Evolutionary conservation across 2,329 filamentous ascomycete species (phyloP).

Genomic region (Aspergillus brunneoviolaceus): DNA sequence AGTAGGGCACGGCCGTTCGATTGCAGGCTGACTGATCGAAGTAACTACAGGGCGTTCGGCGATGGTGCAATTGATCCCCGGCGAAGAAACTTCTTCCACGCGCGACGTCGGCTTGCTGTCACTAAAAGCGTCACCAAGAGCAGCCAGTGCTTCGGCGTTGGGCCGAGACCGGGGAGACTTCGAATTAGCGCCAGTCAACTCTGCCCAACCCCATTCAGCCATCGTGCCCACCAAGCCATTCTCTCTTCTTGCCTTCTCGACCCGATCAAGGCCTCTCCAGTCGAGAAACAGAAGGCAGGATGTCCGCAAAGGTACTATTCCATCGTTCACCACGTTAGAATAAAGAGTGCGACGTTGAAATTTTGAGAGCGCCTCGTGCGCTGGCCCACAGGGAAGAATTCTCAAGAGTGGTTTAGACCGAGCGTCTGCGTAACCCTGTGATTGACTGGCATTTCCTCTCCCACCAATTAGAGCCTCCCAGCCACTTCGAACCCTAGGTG

Average conservation of each 20-base stretch:
- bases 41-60: neutral
- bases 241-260: constrained; percentile 90
- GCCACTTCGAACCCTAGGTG: constrained; percentile 78
- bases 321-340: constrained; percentile 96
- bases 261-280: constrained; percentile 89
- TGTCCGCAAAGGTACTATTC: constrained; percentile 90
- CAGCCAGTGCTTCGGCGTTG: constrained; percentile 28
- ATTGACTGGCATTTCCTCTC: constrained; percentile 59
- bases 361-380: constrained; percentile 79
- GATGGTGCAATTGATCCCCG: neutral
- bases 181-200: constrained; percentile 71
- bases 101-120: constrained; percentile 8
- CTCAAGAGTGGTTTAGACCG: constrained; percentile 85
- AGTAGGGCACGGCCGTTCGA: constrained; percentile 15
- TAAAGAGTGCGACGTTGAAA: constrained; percentile 91
- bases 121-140: constrained; percentile 17
- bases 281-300: constrained; percentile 96
- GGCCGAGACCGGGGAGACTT: constrained; percentile 52
- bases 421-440: constrained; percentile 62
- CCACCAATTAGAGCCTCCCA: constrained; percentile 87
- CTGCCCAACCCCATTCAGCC: constrained; percentile 91
- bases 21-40: constrained; percentile 21
- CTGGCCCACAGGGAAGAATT: constrained; percentile 87
- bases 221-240: constrained; percentile 91
- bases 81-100: neutral